Conservation (phyloP, 768 basidiomycete species). For the Trametes coccinea region DNA sequence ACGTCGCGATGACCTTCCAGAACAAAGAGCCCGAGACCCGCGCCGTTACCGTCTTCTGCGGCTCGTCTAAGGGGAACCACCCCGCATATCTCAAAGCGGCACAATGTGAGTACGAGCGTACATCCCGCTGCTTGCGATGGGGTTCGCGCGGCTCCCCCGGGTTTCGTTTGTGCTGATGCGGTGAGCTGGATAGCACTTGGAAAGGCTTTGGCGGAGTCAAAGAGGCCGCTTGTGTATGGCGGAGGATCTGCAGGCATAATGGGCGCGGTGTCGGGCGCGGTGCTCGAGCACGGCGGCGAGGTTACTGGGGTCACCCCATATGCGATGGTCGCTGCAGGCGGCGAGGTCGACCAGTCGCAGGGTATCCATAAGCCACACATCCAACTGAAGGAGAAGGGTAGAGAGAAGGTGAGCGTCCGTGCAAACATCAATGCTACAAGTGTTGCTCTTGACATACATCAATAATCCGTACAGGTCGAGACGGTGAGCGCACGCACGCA, state of each 20-base stretch:
- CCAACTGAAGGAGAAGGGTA: conserved; percentile 33
- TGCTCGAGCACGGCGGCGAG: conserved; percentile 63
- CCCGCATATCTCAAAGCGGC: conserved; percentile 69
- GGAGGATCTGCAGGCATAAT: conserved; percentile 84
- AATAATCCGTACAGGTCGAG: not conserved
- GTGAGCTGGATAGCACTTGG: conserved; percentile 59
- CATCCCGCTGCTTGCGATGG: too few species aligned
- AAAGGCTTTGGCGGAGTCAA: conserved; percentile 59
- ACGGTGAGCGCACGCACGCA: not conserved
- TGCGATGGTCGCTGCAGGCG: conserved; percentile 69
- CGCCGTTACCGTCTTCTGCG: conserved; percentile 84
- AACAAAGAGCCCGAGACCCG: conserved; percentile 12
- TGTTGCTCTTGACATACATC: too few species aligned
- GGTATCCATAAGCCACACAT: conserved; percentile 21
- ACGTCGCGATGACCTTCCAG: conserved; percentile 13
- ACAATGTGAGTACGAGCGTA: conserved; percentile 50
- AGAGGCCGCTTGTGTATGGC: conserved; percentile 79
- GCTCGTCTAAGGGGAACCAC: conserved; percentile 65
- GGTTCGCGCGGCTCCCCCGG: too few species aligned
- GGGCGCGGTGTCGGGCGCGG: conserved; percentile 75
- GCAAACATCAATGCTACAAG: too few species aligned
- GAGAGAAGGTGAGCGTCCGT: conserved; percentile 37
- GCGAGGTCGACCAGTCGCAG: conserved; percentile 54
- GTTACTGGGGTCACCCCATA: conserved; percentile 79
- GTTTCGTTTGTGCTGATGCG: too few species aligned